phyloP scores from a whole-genome alignment of 176 grass and related monocot genomes.

The Rhynchospora breviuscula region DNA sequence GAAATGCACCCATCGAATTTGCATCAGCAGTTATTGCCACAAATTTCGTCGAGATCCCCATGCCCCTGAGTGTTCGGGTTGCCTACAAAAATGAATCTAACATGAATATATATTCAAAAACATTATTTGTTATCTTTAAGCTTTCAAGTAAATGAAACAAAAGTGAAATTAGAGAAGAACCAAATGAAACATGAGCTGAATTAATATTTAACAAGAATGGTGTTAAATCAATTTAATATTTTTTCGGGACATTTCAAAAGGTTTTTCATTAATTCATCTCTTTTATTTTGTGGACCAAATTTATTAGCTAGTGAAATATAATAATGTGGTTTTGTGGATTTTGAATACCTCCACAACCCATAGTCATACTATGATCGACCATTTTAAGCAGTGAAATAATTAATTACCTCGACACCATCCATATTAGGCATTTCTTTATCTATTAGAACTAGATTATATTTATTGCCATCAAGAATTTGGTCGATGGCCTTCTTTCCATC shows the following conservation, averaged over 20 bases:
- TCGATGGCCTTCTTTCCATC: slow-evolving; percentile 4
- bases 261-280: neutral
- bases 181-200: neutral
- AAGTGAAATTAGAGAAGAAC: neutral
- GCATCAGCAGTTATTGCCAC: neutral
- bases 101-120: neutral
- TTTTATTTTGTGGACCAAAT: neutral
- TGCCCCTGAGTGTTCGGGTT: neutral
- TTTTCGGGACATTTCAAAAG: neutral
- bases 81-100: neutral
- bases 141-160: neutral
- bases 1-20: neutral
- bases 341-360: no score
- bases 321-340: neutral
- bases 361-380: neutral
- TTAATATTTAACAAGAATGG: neutral
- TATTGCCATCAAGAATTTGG: neutral
- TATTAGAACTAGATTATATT: neutral
- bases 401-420: slow-evolving; percentile 9
- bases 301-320: neutral
- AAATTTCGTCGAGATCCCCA: neutral
- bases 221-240: neutral
- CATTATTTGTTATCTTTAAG: neutral
- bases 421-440: slow-evolving; percentile 13
- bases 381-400: neutral